These are phyloP conservation scores for Capsella rubella DNA, from an alignment of 441 rosid genomes.

Conservation along the genomic window DNA sequence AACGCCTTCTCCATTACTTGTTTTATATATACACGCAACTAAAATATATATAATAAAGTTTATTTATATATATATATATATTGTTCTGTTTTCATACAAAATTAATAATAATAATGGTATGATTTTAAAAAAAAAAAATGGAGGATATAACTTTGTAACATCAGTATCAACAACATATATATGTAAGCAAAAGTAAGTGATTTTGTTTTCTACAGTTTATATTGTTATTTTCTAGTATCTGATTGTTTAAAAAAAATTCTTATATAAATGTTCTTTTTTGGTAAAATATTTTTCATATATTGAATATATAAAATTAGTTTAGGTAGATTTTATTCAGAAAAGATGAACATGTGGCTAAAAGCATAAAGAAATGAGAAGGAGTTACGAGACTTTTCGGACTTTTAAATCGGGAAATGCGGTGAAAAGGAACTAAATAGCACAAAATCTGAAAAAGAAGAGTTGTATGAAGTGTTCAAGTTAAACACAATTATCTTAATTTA, in stretches of 20 bases:
- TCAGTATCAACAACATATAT: too few species aligned
- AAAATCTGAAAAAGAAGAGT: not conserved
- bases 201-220: too few species aligned
- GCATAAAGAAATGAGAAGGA: not conserved
- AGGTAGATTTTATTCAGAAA: not conserved
- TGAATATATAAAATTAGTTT: not conserved
- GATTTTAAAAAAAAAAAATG: too few species aligned
- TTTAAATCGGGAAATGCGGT: not conserved
- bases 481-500: too few species aligned
- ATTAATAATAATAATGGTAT: too few species aligned
- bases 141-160: too few species aligned
- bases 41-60: not conserved
- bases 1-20: constrained; percentile 22
- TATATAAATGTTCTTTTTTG: not conserved
- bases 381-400: not conserved
- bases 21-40: constrained; percentile 27
- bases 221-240: not conserved
- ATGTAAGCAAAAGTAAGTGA: too few species aligned
- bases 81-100: not conserved
- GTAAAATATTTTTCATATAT: not conserved
- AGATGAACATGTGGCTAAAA: not conserved
- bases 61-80: not conserved
- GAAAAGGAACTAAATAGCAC: not conserved
- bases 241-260: not conserved
- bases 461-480: not conserved